These are phyloP conservation scores for Nicotiana tabacum DNA, from an alignment of 257 asterid species.

Conservation along the genomic window DNA sequence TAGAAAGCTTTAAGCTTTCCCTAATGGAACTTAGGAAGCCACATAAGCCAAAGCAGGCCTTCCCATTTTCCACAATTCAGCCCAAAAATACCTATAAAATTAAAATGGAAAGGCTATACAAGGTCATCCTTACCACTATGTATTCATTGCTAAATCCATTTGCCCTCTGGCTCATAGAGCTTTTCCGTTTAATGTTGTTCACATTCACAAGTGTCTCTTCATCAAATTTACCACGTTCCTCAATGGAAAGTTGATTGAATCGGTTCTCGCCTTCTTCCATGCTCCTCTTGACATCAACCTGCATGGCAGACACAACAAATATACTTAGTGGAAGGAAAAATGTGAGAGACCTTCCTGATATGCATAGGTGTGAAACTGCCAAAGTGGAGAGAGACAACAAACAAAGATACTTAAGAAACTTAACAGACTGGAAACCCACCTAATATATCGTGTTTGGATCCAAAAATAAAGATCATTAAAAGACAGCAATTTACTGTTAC, in stretches of 20 bases:
- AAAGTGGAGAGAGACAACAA: not conserved
- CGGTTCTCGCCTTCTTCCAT: slow-evolving; percentile 74
- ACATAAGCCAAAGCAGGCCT: not conserved
- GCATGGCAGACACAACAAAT: slow-evolving; percentile 10
- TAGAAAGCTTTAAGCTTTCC: not conserved
- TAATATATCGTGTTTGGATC: not conserved
- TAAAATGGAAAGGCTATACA: not conserved
- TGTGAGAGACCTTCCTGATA: not conserved
- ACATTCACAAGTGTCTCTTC: slow-evolving; percentile 95
- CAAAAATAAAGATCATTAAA: not conserved
- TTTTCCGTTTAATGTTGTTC: slow-evolving; percentile 72
- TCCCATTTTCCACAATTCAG: not conserved
- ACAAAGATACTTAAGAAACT: not conserved
- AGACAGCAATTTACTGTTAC: not conserved
- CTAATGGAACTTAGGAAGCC: not conserved
- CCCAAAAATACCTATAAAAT: not conserved
- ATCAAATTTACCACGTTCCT: slow-evolving; percentile 96
- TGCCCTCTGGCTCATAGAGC: slow-evolving; percentile 44
- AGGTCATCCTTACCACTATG: slow-evolving; percentile 65
- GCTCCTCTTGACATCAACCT: slow-evolving; percentile 78
- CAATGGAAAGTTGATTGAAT: slow-evolving; percentile 80
- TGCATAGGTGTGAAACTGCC: not conserved
- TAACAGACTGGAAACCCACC: not conserved
- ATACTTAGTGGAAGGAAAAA: not conserved
- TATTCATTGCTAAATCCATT: slow-evolving; percentile 85